Base-by-base conservation (phyloP, 257 asterid species). In the Solanum tacnaense region DNA sequence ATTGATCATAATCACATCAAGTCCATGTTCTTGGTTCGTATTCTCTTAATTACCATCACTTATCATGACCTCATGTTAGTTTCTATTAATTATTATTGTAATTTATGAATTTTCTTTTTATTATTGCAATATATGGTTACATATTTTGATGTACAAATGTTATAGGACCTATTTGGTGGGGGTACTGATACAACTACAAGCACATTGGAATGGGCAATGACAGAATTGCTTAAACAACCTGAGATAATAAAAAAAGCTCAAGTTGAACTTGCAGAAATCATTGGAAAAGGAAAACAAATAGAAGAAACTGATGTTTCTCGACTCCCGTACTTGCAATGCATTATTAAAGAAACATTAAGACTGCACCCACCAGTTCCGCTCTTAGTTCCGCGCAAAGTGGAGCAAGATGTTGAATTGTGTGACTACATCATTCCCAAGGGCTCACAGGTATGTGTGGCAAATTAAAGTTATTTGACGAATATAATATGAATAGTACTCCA, bases 151-250 rank as follows among this genome's bases (percentile, higher is more conserved):
- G 5, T 38, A 20, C 56, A 38, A 35, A 76, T 76, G 6, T n/a
- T 78, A 13, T 2, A 78, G 84, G 84, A 78, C 36, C 1, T 91
- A 91, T 87, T 91, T 75, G 76, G 71, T 3, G 90, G 79, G 13
- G 90, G 90, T 27, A 89, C 91, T 1, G 91, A 90, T 62, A 89
- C 90, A 32, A 84, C 88, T 2, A 34, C 91, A 20, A 35, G 86
- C 16, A 85, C 92, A 18, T 76, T 90, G 0, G 91, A 90, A 79
- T 90, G 91, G 91, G 82, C 32, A 36, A 87, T 90, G 91, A 16
- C 91, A 27, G 90, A 90, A 36, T 15, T 89, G 73, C 25, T 90
- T 12, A 78, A 85, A 41, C 87, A 89, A 67, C 90, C 91, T 12
- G 16, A 27, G 13, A 83, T 39, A 49, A 36, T 83, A 68, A 36